Base-by-base conservation (phyloP, 2,329 filamentous ascomycete genomes). In the Amesomyces nigricolor region DNA sequence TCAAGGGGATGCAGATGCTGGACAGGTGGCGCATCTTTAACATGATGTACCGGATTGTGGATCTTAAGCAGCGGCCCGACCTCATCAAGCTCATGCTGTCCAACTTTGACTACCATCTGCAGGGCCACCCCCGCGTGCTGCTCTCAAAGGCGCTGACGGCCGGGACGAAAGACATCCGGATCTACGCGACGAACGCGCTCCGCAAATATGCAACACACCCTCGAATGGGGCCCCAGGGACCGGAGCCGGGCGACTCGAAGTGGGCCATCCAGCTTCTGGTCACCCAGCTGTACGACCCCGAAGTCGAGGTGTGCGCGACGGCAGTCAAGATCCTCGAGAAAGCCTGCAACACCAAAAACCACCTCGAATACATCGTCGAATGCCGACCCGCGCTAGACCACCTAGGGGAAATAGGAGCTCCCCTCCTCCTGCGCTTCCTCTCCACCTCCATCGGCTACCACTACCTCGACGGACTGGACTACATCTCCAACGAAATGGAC, bases 401-500 rank as follows among this genome's bases (percentile, higher is more conserved):
- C 69, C 78, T 99, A 2, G 94, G 94, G 29, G 94, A 99, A 69
- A 97, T 99, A 60, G 94, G 94, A 2, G 94, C 95, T 14, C 94
- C 95, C 1, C 76, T 99, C 19, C 80, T 99, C 4, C 76, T 99
- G 50, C 87, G 94, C 40, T 99, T 99, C 71, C 72, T 99, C 52
- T 96, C 91, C 0, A 97, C 92, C 0, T 96, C 91, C 2, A 92
- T 96, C 55, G 94, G 94, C 48, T 99, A 99, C 67, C 91, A 97
- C 70, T 99, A 99, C 70, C 79, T 99, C 5, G 91, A 97, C 67
- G 94, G 91, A 0, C 77, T 99, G 43, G 95, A 99, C 73, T 99
- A 99, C 68, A 99, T 99, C 70, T 96, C 91, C 59, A 94, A 95
- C 68, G 95, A 99, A 70, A 99, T 99, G 94, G 94, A 99, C 64